These are phyloP conservation scores for Phymatotrichopsis omnivora DNA, from an alignment of 2,329 filamentous ascomycete genomes.

Conservation along the genomic window DNA sequence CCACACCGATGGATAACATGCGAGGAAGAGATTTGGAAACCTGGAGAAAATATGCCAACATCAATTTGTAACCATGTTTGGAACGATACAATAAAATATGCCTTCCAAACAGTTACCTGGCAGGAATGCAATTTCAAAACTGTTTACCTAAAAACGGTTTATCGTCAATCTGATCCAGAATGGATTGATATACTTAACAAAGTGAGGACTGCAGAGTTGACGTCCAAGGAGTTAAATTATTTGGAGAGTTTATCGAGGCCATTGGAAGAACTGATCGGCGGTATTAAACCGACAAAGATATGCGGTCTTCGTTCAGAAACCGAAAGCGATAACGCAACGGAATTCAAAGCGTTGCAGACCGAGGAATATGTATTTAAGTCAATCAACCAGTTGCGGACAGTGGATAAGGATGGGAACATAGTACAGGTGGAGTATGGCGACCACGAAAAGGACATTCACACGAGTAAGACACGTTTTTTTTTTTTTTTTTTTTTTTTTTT, in stretches of 20 bases:
- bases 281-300: constrained; percentile 29
- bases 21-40: neutral
- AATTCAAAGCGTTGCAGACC: constrained; percentile 34
- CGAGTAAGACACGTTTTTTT: neutral
- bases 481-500: too few relatives aligned
- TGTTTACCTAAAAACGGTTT: constrained; percentile 46
- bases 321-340: constrained; percentile 33
- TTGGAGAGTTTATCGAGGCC: constrained; percentile 23
- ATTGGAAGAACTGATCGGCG: constrained; percentile 14
- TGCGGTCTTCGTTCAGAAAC: constrained; percentile 34
- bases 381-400: neutral
- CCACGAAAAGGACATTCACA: neutral
- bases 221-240: constrained; percentile 21
- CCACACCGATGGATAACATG: constrained; percentile 14
- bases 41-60: neutral
- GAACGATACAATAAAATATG: constrained; percentile 46
- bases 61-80: constrained; percentile 19
- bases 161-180: constrained; percentile 45
- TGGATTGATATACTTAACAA: constrained; percentile 50
- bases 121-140: constrained; percentile 44
- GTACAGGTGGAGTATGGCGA: neutral
- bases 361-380: constrained; percentile 31
- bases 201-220: constrained; percentile 38
- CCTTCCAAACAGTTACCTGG: constrained; percentile 50
- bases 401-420: neutral